Conservation (phyloP, 495 filamentous ascomycete species). For the Platismatia glauca region DNA sequence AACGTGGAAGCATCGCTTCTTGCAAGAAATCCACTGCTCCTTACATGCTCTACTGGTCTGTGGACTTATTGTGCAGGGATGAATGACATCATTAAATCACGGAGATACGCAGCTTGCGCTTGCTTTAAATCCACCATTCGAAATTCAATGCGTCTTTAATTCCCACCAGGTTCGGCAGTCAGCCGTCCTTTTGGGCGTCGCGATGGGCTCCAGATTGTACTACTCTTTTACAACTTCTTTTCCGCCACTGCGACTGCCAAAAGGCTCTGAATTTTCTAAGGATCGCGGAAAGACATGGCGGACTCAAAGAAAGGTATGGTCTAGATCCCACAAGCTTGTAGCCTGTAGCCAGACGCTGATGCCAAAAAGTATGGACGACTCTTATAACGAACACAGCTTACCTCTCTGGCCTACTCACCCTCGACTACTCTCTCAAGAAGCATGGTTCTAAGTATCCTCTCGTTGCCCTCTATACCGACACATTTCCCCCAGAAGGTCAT, state of each 20-base stretch:
- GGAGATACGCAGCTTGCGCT: background rate
- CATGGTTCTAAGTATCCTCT: slow-evolving; percentile 56
- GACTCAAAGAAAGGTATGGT: slow-evolving; percentile 21
- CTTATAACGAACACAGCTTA: slow-evolving; percentile 70
- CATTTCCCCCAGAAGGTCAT: slow-evolving; percentile 53
- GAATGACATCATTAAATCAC: background rate
- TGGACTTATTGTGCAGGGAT: background rate
- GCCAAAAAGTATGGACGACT: slow-evolving; percentile 57
- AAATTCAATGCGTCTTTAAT: background rate
- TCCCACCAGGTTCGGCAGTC: background rate
- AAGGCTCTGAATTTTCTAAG: background rate
- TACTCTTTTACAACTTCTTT: background rate
- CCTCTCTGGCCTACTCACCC: slow-evolving; percentile 61
- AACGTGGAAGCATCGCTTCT: background rate
- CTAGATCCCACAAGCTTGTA: no score
- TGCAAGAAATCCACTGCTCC: no score
- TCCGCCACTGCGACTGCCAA: background rate
- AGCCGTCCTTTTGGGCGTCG: background rate
- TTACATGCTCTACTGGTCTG: background rate
- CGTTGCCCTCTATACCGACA: slow-evolving; percentile 67
- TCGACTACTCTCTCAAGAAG: slow-evolving; percentile 57
- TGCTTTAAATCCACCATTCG: background rate
- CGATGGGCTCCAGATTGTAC: background rate
- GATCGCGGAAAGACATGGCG: slow-evolving; percentile 8
- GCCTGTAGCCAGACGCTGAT: slow-evolving; percentile 4